A percentile compares a stretch with the other conserved stretches of the same genome.
Conservation (phyloP, 495 filamentous ascomycete genomes). For the Podospora pseudocomata region DNA sequence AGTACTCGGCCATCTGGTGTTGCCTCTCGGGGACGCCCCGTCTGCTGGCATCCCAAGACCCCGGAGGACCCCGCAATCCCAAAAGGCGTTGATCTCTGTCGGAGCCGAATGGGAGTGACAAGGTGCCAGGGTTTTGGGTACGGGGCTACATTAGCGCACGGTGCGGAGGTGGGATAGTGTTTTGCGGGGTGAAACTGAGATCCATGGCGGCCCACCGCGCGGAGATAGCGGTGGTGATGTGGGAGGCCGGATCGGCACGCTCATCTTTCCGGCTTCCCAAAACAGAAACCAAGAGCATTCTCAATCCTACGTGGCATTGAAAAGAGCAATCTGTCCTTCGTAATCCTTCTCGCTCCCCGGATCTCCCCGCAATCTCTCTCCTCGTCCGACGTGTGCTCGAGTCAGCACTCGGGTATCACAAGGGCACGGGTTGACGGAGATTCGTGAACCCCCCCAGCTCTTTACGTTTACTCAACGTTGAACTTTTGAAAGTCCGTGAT, state of each 20-base stretch:
- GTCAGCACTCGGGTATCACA: background rate
- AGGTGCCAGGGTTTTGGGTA: conserved; percentile 3
- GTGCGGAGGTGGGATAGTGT: conserved; percentile 29
- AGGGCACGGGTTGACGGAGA: too few relatives aligned
- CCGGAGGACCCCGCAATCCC: background rate
- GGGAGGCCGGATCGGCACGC: conserved; percentile 12
- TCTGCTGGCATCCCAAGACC: background rate
- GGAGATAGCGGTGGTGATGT: conserved; percentile 21
- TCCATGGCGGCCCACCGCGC: conserved; percentile 11
- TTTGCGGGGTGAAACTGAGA: conserved; percentile 11
- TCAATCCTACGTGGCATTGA: background rate
- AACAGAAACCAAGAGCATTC: background rate
- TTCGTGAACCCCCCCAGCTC: background rate
- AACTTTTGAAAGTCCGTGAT: conserved; percentile 30
- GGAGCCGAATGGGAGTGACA: conserved; percentile 27
- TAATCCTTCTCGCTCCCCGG: background rate
- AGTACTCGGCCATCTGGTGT: conserved; percentile 14
- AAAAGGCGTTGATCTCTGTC: conserved; percentile 10
- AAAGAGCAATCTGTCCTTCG: background rate
- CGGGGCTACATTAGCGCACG: conserved; percentile 16
- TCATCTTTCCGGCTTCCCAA: conserved; percentile 2
- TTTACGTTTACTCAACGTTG: conserved; percentile 18
- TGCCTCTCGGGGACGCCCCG: background rate
- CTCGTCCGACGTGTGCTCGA: conserved; percentile 1
- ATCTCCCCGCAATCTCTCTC: background rate